Evolutionary conservation across 2,329 filamentous ascomycete species (phyloP).

Genomic region (Fusarium chlamydosporum): DNA sequence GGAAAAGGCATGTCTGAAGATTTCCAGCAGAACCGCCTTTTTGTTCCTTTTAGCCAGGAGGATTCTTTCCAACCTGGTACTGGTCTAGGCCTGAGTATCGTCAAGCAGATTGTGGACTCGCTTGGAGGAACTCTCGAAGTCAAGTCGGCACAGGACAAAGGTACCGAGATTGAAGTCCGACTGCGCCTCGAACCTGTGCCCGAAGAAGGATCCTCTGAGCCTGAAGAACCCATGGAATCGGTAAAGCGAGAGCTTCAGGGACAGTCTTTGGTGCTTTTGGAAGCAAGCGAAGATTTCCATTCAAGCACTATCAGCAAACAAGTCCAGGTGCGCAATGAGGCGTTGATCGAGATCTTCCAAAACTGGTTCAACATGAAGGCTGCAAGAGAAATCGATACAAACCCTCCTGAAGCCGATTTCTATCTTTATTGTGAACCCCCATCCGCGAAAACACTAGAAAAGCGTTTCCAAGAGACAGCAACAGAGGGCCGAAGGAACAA

Average conservation of each 20-base stretch:
- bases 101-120: constrained; percentile 71
- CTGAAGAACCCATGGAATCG: constrained; percentile 33
- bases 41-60: constrained; percentile 74
- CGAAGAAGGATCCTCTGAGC: constrained; percentile 1
- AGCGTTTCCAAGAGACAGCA: constrained; percentile 32
- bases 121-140: constrained; percentile 72
- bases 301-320: constrained; percentile 27
- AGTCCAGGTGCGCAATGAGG: constrained; percentile 48
- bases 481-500: background rate
- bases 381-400: constrained; percentile 24
- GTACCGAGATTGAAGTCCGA: constrained; percentile 68
- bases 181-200: constrained; percentile 56
- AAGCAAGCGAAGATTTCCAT: constrained; percentile 14
- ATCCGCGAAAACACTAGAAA: constrained; percentile 32
- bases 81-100: constrained; percentile 74
- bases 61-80: constrained; percentile 71
- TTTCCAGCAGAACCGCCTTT: constrained; percentile 71
- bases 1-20: constrained; percentile 75
- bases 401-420: constrained; percentile 40
- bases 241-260: constrained; percentile 38
- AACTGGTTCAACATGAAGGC: constrained; percentile 56
- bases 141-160: constrained; percentile 65
- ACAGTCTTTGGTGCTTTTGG: constrained; percentile 40
- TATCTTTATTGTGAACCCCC: constrained; percentile 51
- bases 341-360: constrained; percentile 50